Evolutionary conservation across 371 early-diverging fungal species (phyloP).

Genomic region (Mortierella sp.): DNA sequence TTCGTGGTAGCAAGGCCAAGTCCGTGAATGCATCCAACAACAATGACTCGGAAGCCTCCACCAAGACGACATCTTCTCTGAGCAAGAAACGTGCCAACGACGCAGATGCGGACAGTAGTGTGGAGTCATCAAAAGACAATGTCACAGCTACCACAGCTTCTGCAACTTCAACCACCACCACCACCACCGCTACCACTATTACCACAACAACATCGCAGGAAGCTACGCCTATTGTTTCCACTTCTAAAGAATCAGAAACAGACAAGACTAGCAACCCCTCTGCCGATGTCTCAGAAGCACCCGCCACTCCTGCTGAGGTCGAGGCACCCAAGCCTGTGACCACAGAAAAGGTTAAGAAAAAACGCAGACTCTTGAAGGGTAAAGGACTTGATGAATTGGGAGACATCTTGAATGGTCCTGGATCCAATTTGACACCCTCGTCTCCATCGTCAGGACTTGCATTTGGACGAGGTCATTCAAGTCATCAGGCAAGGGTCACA

Average conservation of each 20-base stretch:
- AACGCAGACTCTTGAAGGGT: constrained; percentile 41
- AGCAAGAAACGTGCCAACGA: not conserved
- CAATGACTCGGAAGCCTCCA: constrained; percentile 5
- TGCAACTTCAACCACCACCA: not conserved
- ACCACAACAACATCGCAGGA: not conserved
- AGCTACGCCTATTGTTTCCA: not conserved
- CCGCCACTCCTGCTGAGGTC: not conserved
- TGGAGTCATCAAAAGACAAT: not conserved
- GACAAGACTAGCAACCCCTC: not conserved
- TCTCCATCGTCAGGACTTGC: constrained; percentile 14
- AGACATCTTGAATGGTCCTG: constrained; percentile 41
- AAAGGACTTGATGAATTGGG: constrained; percentile 45
- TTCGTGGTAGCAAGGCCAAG: not conserved
- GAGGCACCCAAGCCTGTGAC: not conserved
- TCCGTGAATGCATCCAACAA: constrained; percentile 11
- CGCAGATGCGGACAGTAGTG: no score
- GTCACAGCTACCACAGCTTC: not conserved
- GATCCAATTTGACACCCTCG: constrained; percentile 10
- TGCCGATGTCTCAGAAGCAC: not conserved
- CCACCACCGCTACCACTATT: not conserved
- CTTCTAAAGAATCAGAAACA: not conserved
- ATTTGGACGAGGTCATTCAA: not conserved
- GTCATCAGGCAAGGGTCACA: not conserved
- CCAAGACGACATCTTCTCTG: constrained; percentile 1
- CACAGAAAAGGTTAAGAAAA: constrained; percentile 37